Evolutionary conservation across 202 grass and related monocot genomes (phyloP).

Genomic region (Digitaria exilis): DNA sequence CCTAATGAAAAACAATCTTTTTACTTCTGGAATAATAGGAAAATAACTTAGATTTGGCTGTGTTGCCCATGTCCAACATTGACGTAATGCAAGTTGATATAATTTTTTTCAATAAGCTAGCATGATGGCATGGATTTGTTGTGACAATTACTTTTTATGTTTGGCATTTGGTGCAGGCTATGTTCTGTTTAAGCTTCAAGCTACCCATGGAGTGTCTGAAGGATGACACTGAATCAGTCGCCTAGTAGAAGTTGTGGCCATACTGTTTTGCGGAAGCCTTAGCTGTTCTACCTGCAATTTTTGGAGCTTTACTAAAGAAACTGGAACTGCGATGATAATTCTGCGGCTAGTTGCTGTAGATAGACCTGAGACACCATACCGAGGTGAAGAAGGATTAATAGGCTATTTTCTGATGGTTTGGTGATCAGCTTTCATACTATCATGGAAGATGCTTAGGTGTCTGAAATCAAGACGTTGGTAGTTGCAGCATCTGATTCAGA

Average conservation of each 20-base stretch:
- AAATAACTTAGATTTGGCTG: not conserved
- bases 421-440: not conserved
- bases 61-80: not conserved
- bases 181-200: constrained; percentile 95
- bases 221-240: constrained; percentile 46
- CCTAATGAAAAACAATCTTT: not conserved
- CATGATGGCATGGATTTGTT: not conserved
- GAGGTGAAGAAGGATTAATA: not conserved
- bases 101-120: not conserved
- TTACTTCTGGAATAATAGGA: not conserved
- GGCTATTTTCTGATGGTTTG: not conserved
- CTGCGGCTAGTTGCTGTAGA: not conserved
- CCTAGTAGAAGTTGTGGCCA: not conserved
- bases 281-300: not conserved
- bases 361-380: constrained; percentile 8
- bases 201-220: constrained; percentile 67
- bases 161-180: constrained; percentile 60
- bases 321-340: not conserved
- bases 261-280: not conserved
- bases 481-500: constrained; percentile 4
- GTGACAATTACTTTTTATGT: constrained; percentile 17
- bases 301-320: constrained; percentile 20
- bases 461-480: constrained; percentile 11
- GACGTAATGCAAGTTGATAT: not conserved
- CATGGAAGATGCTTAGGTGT: constrained; percentile 12